Conservation (phyloP, 208 protist genomes). For the Trypanosoma mega region DNA sequence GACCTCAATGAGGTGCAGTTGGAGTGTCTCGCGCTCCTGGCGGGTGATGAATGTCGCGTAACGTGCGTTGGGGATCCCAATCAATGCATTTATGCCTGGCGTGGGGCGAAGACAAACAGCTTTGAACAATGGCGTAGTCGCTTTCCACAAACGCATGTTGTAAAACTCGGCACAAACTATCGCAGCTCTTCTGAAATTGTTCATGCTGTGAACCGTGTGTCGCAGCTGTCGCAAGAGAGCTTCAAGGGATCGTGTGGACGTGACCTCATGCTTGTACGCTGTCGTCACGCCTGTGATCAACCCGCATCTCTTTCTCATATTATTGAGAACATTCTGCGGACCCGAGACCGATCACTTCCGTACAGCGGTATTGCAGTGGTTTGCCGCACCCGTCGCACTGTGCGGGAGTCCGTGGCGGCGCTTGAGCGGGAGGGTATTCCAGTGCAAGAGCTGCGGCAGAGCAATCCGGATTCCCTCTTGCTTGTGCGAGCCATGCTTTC, state of each 20-base stretch:
- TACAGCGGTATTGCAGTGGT: constrained; percentile 82
- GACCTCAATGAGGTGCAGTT: constrained; percentile 89
- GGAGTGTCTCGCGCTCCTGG: constrained; percentile 78
- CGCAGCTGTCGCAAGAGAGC: constrained; percentile 40
- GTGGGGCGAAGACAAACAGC: constrained; percentile 68
- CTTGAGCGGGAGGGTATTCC: constrained; percentile 55
- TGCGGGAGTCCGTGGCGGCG: constrained; percentile 33
- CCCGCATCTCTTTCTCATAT: constrained; percentile 38
- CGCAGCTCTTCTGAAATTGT: constrained; percentile 78
- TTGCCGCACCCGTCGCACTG: constrained; percentile 63
- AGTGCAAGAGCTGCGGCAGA: constrained; percentile 37
- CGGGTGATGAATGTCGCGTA: constrained; percentile 74
- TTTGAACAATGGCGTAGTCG: constrained; percentile 71
- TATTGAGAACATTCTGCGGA: constrained; percentile 45
- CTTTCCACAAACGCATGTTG: constrained; percentile 57
- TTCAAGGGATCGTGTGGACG: constrained; percentile 41
- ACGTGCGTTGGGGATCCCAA: constrained; percentile 89
- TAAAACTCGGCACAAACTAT: constrained; percentile 76
- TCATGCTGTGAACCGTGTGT: constrained; percentile 49
- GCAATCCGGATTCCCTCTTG: constrained; percentile 31
- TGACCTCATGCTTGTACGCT: constrained; percentile 37
- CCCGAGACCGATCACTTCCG: constrained; percentile 28
- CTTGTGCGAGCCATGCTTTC: constrained; percentile 49
- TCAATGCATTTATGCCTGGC: constrained; percentile 90
- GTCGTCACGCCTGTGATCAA: constrained; percentile 37